These are phyloP conservation scores for Candida lessepsii DNA, from an alignment of 805 yeast genomes.

Conservation along the genomic window DNA sequence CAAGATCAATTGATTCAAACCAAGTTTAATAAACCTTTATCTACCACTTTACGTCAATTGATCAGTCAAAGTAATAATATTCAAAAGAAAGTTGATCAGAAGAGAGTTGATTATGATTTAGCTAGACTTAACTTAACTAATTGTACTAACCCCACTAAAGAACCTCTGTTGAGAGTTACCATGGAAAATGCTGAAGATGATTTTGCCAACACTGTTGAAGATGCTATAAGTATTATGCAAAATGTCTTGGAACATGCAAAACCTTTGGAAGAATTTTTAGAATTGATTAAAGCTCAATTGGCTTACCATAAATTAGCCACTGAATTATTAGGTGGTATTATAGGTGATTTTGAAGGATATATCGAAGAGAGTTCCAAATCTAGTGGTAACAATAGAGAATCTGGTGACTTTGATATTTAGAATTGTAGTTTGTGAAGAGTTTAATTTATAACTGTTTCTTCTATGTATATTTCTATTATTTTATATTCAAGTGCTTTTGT, in stretches of 20 bases:
- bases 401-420: constrained; percentile 34
- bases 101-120: constrained; percentile 76
- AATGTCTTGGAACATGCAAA: constrained; percentile 70
- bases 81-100: constrained; percentile 72
- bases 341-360: constrained; percentile 61
- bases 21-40: constrained; percentile 66
- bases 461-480: too few species aligned
- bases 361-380: constrained; percentile 44
- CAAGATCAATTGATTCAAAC: constrained; percentile 74
- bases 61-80: constrained; percentile 64
- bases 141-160: constrained; percentile 48
- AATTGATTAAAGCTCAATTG: constrained; percentile 74
- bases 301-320: constrained; percentile 76
- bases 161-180: constrained; percentile 69
- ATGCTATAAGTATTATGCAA: constrained; percentile 80
- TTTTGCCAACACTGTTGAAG: constrained; percentile 86
- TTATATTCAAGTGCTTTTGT: too few species aligned
- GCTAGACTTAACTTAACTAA: constrained; percentile 52
- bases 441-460: too few species aligned
- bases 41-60: constrained; percentile 58
- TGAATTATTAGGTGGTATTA: constrained; percentile 61
- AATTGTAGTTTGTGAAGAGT: too few species aligned
- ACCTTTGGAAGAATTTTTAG: constrained; percentile 64
- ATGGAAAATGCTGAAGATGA: constrained; percentile 87
- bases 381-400: constrained; percentile 24